Percentiles rank a stretch among this genome's conserved stretches.
Evolutionary conservation across 345 rosid genomes (phyloP).

Genomic region (Viola odorata): DNA sequence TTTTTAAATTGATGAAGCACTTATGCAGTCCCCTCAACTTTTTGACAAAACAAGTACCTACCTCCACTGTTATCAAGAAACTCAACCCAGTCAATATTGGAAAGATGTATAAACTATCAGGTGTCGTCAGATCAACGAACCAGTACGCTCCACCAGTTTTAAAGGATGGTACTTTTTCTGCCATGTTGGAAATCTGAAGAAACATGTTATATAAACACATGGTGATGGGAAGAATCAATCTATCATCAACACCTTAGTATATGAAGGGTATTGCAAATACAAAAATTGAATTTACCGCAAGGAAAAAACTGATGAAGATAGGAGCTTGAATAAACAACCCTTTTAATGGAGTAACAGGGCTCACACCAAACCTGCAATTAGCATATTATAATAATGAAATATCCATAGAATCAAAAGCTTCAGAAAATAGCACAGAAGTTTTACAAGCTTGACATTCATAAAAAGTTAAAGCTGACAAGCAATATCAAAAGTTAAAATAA

Average conservation of each 20-base stretch:
- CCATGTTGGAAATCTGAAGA: constrained; percentile 68
- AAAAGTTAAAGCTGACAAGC: neutral
- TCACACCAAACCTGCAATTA: constrained; percentile 65
- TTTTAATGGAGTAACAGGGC: constrained; percentile 74
- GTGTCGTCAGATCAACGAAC: constrained; percentile 71
- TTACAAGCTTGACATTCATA: neutral
- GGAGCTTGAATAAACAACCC: constrained; percentile 81
- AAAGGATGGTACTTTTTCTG: constrained; percentile 82
- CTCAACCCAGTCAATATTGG: constrained; percentile 60
- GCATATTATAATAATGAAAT: constrained; percentile 8
- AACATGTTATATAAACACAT: constrained; percentile 7
- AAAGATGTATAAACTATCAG: constrained; percentile 61
- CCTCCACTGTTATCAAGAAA: constrained; percentile 82
- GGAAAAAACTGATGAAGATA: constrained; percentile 66
- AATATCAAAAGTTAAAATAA: too few relatives aligned
- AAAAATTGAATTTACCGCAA: constrained; percentile 57
- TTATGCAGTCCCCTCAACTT: too few relatives aligned
- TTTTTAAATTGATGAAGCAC: too few relatives aligned
- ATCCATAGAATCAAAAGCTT: neutral
- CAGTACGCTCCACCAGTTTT: constrained; percentile 74
- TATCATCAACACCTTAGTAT: neutral
- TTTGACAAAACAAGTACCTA: constrained; percentile 20
- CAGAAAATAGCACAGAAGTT: neutral
- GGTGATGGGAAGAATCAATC: neutral
- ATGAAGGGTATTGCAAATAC: neutral